Conservation (phyloP, 192 early-diverging fungal genomes). For the Rhizophagus prolifer region DNA sequence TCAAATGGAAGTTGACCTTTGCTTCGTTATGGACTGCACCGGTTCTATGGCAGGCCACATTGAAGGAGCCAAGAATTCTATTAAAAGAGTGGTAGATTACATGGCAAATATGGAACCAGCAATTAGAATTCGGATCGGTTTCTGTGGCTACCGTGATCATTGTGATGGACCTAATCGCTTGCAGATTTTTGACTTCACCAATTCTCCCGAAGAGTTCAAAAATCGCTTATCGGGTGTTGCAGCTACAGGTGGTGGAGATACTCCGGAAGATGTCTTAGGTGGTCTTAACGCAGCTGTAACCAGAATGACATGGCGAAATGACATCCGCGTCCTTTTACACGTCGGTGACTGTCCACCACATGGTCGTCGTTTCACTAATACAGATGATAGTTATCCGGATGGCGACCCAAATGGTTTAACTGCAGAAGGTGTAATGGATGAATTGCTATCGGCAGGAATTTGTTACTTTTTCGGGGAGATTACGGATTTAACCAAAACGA, state of each 20-base stretch:
- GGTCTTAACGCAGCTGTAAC: conserved; percentile 27
- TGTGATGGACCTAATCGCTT: neutral
- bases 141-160: conserved; percentile 30
- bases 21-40: neutral
- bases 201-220: neutral
- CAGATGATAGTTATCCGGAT: conserved; percentile 12
- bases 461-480: conserved; percentile 29
- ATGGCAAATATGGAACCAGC: conserved; percentile 6
- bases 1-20: neutral
- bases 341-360: conserved; percentile 30
- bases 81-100: conserved; percentile 8
- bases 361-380: conserved; percentile 8
- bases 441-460: conserved; percentile 8
- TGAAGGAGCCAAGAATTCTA: conserved; percentile 8
- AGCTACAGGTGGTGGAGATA: neutral
- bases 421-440: conserved; percentile 20
- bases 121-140: conserved; percentile 24
- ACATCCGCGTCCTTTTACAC: conserved; percentile 16
- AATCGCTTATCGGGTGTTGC: neutral
- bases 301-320: conserved; percentile 14
- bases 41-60: conserved; percentile 17
- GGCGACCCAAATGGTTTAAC: conserved; percentile 29
- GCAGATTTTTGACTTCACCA: neutral
- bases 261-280: conserved; percentile 10
- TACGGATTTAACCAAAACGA: conserved; percentile 5